Evolutionary conservation across 257 asterid species (phyloP).

Genomic region (Salvia splendens): DNA sequence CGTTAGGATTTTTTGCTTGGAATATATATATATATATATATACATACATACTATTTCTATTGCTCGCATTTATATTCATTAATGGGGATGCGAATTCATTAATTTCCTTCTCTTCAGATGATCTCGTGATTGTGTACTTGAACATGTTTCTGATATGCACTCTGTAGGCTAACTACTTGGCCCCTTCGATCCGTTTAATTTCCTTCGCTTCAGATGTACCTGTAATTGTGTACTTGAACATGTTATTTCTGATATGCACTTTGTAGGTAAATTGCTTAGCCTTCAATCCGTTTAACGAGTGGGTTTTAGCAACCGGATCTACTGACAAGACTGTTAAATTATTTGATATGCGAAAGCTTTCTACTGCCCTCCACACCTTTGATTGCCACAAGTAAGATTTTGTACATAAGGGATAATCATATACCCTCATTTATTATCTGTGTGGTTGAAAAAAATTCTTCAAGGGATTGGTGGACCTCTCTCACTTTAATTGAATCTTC

Average conservation of each 20-base stretch:
- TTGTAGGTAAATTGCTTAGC: constrained; percentile 89
- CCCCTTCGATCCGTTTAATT: constrained; percentile 80
- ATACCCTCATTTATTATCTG: not conserved
- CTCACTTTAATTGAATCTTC: constrained; percentile 17
- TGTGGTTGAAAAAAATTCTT: constrained; percentile 3
- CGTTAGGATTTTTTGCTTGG: not conserved
- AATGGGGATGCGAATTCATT: constrained; percentile 17
- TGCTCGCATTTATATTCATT: not conserved
- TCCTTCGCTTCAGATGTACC: constrained; percentile 10
- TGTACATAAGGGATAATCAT: not conserved
- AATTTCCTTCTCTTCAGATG: constrained; percentile 34
- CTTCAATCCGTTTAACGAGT: constrained; percentile 91
- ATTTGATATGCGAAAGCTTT: constrained; percentile 82
- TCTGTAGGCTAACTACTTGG: constrained; percentile 83
- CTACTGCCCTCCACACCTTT: constrained; percentile 73
- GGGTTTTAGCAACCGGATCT: constrained; percentile 96
- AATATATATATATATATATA: not conserved
- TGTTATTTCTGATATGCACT: constrained; percentile 9
- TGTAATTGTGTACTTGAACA: constrained; percentile 4
- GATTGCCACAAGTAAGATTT: constrained; percentile 81
- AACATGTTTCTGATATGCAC: not conserved
- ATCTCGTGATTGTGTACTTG: constrained; percentile 1
- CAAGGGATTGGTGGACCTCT: not conserved
- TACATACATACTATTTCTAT: not conserved
- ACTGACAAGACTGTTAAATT: constrained; percentile 90